These are phyloP conservation scores for Yarrowia sp. DNA, from an alignment of 805 yeast genomes.

Conservation along the genomic window DNA sequence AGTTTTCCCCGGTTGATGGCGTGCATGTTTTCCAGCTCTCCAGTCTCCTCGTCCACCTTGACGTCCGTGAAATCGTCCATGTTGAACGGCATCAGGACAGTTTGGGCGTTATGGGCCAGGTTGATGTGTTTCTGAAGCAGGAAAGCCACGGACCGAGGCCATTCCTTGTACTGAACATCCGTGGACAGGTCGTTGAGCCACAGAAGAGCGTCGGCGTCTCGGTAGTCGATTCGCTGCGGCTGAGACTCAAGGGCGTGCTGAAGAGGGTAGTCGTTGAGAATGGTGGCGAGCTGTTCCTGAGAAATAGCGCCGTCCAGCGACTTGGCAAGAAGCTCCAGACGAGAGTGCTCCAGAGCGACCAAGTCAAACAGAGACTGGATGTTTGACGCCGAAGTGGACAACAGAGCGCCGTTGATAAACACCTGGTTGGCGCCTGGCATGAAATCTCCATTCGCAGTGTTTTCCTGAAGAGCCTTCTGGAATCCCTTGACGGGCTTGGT, in stretches of 20 bases:
- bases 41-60: slow-evolving; percentile 48
- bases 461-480: slow-evolving; percentile 40
- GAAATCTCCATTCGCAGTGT: slow-evolving; percentile 41
- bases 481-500: slow-evolving; percentile 27
- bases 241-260: slow-evolving; percentile 21
- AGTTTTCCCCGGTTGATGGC: slow-evolving; percentile 29
- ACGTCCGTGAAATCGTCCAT: slow-evolving; percentile 62
- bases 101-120: slow-evolving; percentile 75
- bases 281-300: slow-evolving; percentile 3
- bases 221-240: slow-evolving; percentile 30
- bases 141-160: slow-evolving; percentile 54
- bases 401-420: slow-evolving; percentile 72
- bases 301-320: neutral
- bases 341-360: slow-evolving; percentile 52
- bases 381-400: slow-evolving; percentile 54
- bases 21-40: neutral
- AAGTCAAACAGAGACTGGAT: slow-evolving; percentile 49
- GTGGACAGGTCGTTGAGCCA: slow-evolving; percentile 79
- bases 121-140: slow-evolving; percentile 28
- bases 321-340: slow-evolving; percentile 11
- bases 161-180: slow-evolving; percentile 61
- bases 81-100: slow-evolving; percentile 71
- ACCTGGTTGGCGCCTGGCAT: slow-evolving; percentile 51
- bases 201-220: slow-evolving; percentile 47
- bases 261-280: slow-evolving; percentile 21